Evolutionary conservation across 208 protist species (phyloP).

Genomic region (Herpetomonas muscarum): DNA sequence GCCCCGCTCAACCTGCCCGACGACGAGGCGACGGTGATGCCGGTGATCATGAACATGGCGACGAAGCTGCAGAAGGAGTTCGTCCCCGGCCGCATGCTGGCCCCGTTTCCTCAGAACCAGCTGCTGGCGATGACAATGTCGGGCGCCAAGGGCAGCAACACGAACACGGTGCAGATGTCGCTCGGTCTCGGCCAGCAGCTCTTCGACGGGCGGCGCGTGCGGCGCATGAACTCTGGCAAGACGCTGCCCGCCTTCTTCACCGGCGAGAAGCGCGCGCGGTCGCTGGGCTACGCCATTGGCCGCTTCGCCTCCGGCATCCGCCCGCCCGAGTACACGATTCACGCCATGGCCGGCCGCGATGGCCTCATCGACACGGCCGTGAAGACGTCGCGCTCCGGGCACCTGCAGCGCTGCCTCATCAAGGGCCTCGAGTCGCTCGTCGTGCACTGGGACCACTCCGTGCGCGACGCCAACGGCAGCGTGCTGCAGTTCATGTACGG

Average conservation of each 20-base stretch:
- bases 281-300: slow-evolving; percentile 89
- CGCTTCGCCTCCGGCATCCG: slow-evolving; percentile 99
- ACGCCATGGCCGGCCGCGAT: slow-evolving; percentile 99
- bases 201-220: slow-evolving; percentile 97
- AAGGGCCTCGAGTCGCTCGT: slow-evolving; percentile 95
- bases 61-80: slow-evolving; percentile 87
- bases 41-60: slow-evolving; percentile 70
- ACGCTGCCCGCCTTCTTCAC: slow-evolving; percentile 93
- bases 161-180: slow-evolving; percentile 99
- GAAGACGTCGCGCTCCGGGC: slow-evolving; percentile 99
- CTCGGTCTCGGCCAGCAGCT: slow-evolving; percentile 97
- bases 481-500: slow-evolving; percentile 98
- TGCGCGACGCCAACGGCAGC: slow-evolving; percentile 93
- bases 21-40: slow-evolving; percentile 74
- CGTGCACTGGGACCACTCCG: slow-evolving; percentile 95
- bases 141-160: slow-evolving; percentile 98
- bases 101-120: slow-evolving; percentile 97
- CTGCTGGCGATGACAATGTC: slow-evolving; percentile 98
- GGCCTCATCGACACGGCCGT: slow-evolving; percentile 99
- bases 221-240: slow-evolving; percentile 96
- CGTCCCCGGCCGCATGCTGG: slow-evolving; percentile 81
- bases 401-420: slow-evolving; percentile 97
- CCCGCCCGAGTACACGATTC: slow-evolving; percentile 99
- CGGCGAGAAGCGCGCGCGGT: slow-evolving; percentile 66
- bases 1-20: slow-evolving; percentile 64